phyloP scores from a whole-genome alignment of 495 filamentous ascomycete species.

The Mytilinidion resinicola region DNA sequence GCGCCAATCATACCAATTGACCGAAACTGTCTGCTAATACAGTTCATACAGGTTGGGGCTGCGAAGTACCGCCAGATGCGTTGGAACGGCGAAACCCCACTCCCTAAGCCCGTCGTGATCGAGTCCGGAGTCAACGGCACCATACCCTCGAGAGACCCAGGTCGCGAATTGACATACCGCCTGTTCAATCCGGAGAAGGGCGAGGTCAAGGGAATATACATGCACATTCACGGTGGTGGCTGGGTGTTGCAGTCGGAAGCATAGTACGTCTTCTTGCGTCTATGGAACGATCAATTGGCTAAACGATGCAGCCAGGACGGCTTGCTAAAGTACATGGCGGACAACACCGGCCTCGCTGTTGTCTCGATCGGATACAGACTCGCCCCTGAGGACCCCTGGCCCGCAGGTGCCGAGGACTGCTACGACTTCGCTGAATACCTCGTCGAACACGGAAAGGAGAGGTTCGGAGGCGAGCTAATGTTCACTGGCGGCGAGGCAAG shows the following conservation, averaged over 20 bases:
- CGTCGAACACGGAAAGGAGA: constrained; percentile 40
- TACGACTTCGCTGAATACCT: constrained; percentile 49
- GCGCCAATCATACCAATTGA: not conserved
- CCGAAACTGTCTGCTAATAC: too few species aligned
- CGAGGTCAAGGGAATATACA: constrained; percentile 40
- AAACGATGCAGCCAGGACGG: constrained; percentile 31
- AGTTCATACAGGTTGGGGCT: constrained; percentile 34
- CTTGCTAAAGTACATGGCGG: constrained; percentile 40
- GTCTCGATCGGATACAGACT: constrained; percentile 53
- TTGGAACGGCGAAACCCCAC: constrained; percentile 39
- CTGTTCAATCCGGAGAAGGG: constrained; percentile 43
- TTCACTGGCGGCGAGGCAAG: constrained; percentile 39
- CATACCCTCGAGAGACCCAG: constrained; percentile 47
- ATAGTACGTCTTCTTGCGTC: constrained; percentile 16
- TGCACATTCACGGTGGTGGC: constrained; percentile 54
- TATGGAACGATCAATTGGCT: too few species aligned
- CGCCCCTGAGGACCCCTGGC: constrained; percentile 55
- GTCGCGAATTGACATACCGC: constrained; percentile 44
- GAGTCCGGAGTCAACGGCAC: constrained; percentile 35
- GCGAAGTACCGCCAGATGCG: constrained; percentile 44
- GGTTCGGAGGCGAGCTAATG: constrained; percentile 39
- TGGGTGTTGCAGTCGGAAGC: constrained; percentile 38
- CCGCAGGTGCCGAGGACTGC: constrained; percentile 47
- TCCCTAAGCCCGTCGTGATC: constrained; percentile 39
- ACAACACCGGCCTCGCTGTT: constrained; percentile 39